These are phyloP conservation scores for Collybia sordida DNA, from an alignment of 768 basidiomycete species.

Conservation along the genomic window DNA sequence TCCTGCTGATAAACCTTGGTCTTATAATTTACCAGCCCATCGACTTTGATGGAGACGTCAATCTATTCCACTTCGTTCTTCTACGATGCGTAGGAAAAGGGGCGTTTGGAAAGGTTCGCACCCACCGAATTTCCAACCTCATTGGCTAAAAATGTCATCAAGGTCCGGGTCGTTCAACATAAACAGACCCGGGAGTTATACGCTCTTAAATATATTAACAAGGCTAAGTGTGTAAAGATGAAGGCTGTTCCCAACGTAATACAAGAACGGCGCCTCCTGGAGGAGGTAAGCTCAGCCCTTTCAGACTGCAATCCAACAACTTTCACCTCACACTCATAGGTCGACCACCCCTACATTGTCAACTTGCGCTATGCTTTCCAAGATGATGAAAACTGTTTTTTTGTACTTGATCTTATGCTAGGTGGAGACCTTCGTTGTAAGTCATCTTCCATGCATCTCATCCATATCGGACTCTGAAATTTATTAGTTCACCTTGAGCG, in stretches of 20 bases:
- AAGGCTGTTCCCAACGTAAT: conserved; percentile 97
- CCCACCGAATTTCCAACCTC: conserved; percentile 12
- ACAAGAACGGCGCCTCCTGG: conserved; percentile 90
- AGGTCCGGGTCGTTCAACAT: conserved; percentile 99
- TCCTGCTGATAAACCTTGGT: not conserved
- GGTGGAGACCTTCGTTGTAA: conserved; percentile 92
- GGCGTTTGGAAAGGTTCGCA: conserved; percentile 91
- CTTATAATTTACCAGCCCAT: conserved; percentile 58
- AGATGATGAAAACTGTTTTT: conserved; percentile 98
- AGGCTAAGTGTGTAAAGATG: conserved; percentile 97
- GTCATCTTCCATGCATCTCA: conserved; percentile 24
- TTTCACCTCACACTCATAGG: conserved; percentile 44
- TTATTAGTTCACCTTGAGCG: conserved; percentile 83
- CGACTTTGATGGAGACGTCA: conserved; percentile 94
- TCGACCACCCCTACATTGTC: conserved; percentile 94
- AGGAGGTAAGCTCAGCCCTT: conserved; percentile 65
- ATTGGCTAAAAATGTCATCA: no score
- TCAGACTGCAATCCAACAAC: not conserved
- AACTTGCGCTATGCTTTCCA: conserved; percentile 96
- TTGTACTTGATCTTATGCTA: conserved; percentile 96
- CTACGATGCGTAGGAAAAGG: conserved; percentile 97
- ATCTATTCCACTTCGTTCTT: conserved; percentile 95
- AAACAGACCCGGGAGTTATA: conserved; percentile 97
- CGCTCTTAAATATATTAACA: conserved; percentile 99
- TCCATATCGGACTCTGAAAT: conserved; percentile 9